A percentile compares a stretch with the other conserved stretches of the same genome.
Evolutionary conservation across 1,284 basidiomycete genomes (phyloP).

Genomic region (Pseudozyma flocculosa): DNA sequence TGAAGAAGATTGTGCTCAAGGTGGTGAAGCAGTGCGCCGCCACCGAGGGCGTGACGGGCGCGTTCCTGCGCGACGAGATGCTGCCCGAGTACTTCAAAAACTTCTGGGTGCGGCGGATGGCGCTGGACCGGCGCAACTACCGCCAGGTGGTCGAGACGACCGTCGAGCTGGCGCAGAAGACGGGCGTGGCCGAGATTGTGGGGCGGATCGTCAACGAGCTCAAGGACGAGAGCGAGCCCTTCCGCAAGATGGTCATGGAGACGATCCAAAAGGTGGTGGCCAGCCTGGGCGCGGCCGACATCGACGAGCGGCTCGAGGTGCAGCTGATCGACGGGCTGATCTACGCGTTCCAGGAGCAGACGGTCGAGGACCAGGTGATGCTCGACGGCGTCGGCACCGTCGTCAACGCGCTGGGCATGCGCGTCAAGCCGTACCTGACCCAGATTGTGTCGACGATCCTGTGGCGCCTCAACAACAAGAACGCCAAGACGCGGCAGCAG

Average conservation of each 20-base stretch:
- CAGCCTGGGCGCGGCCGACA: slow-evolving; percentile 88
- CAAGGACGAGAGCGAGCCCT: slow-evolving; percentile 80
- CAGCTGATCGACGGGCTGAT: slow-evolving; percentile 96
- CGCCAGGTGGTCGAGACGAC: slow-evolving; percentile 97
- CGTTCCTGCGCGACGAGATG: slow-evolving; percentile 77
- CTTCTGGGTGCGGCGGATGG: slow-evolving; percentile 95
- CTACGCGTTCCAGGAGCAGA: slow-evolving; percentile 99
- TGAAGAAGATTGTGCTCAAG: slow-evolving; percentile 99
- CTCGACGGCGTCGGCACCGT: slow-evolving; percentile 96
- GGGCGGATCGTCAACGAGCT: slow-evolving; percentile 92
- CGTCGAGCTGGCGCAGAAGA: slow-evolving; percentile 93
- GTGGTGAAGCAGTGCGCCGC: slow-evolving; percentile 98
- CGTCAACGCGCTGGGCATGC: slow-evolving; percentile 90
- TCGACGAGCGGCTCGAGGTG: slow-evolving; percentile 92
- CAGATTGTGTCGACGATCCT: slow-evolving; percentile 99
- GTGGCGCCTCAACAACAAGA: slow-evolving; percentile 99
- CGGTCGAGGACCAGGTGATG: slow-evolving; percentile 98
- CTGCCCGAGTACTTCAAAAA: slow-evolving; percentile 99
- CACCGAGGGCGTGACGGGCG: slow-evolving; percentile 68
- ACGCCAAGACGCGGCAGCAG: slow-evolving; percentile 96
- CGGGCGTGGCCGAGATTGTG: slow-evolving; percentile 93
- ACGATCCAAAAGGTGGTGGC: slow-evolving; percentile 96
- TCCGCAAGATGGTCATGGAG: slow-evolving; percentile 99
- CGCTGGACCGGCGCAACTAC: slow-evolving; percentile 92
- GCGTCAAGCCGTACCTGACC: slow-evolving; percentile 97